phyloP scores from a whole-genome alignment of 257 asterid species.

The Scutellaria minor region DNA sequence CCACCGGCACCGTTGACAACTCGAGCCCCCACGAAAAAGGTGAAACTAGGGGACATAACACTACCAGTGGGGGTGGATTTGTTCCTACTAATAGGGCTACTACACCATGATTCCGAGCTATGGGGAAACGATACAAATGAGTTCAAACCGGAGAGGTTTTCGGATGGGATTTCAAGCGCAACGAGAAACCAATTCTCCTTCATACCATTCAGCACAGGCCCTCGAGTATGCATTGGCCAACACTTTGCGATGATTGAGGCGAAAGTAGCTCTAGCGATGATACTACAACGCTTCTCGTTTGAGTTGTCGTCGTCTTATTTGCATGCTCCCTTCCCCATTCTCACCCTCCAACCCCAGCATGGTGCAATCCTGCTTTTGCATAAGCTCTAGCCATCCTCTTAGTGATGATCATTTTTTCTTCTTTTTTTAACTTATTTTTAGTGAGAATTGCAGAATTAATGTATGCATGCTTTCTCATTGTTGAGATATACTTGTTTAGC shows the following conservation, averaged over 20 bases:
- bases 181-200: slow-evolving; percentile 34
- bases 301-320: slow-evolving; percentile 46
- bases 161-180: slow-evolving; percentile 42
- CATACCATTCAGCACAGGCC: slow-evolving; percentile 49
- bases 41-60: slow-evolving; percentile 37
- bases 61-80: slow-evolving; percentile 46
- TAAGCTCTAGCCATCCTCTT: slow-evolving; percentile 25
- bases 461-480: too few relatives aligned
- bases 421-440: not conserved
- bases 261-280: slow-evolving; percentile 39
- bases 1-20: slow-evolving; percentile 38
- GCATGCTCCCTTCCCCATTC: slow-evolving; percentile 50
- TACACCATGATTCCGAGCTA: slow-evolving; percentile 45
- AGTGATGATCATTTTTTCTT: not conserved
- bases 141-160: slow-evolving; percentile 57
- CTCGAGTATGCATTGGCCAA: slow-evolving; percentile 55
- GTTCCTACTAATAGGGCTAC: slow-evolving; percentile 37
- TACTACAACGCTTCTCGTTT: slow-evolving; percentile 43
- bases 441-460: too few relatives aligned
- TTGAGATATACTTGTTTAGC: too few relatives aligned
- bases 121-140: slow-evolving; percentile 51
- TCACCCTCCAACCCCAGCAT: slow-evolving; percentile 55
- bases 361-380: slow-evolving; percentile 47
- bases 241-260: slow-evolving; percentile 48
- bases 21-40: slow-evolving; percentile 33